Evolutionary conservation across 2,329 filamentous ascomycete species (phyloP).

Genomic region (Penicillium sp.): DNA sequence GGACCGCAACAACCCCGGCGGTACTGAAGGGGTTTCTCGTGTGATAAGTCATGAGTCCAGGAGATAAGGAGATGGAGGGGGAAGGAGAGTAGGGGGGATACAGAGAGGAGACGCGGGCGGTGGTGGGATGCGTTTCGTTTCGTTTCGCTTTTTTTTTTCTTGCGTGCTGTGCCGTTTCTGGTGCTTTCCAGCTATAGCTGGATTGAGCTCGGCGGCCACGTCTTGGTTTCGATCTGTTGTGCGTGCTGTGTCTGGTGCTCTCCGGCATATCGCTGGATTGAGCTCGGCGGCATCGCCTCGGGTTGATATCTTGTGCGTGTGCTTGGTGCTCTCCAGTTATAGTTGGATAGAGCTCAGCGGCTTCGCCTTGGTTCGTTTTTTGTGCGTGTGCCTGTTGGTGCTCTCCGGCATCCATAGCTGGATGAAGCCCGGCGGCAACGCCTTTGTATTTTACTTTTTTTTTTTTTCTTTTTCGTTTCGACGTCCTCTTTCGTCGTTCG

Average conservation of each 20-base stretch:
- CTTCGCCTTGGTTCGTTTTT: no score
- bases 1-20: conserved; percentile 3
- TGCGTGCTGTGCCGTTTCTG: no score
- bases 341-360: no score
- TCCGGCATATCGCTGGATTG: neutral
- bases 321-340: no score
- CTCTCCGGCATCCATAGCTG: neutral
- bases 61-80: neutral
- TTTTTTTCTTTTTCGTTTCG: neutral
- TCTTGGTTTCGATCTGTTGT: no score
- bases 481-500: no score
- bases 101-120: neutral
- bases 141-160: no score
- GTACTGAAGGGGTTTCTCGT: conserved; percentile 1
- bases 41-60: neutral
- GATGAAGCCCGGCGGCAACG: neutral
- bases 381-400: neutral
- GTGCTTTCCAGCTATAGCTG: no score
- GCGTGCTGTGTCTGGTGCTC: neutral
- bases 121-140: neutral
- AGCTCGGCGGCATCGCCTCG: neutral
- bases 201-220: no score
- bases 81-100: neutral
- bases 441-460: neutral
- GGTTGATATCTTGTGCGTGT: no score